Conservation (phyloP, 2,329 filamentous ascomycete species). For the Venturia carpophila region DNA sequence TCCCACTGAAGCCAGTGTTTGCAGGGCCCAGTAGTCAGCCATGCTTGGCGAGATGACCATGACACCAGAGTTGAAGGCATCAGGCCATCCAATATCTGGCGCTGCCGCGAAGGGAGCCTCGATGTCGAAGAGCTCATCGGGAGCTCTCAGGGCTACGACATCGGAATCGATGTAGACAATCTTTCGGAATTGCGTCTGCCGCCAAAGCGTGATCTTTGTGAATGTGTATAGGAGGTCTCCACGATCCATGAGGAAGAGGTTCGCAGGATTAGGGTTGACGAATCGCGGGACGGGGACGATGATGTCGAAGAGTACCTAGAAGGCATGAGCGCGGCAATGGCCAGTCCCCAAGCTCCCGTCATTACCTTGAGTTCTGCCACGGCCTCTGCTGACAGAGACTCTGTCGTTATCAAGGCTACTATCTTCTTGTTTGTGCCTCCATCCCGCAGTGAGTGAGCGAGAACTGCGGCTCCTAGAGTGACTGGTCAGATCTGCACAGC, state of each 20-base stretch:
- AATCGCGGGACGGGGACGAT: conserved; percentile 78
- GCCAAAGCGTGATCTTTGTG: conserved; percentile 95
- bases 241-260: conserved; percentile 86
- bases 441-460: conserved; percentile 92
- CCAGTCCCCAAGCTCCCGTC: neutral
- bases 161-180: conserved; percentile 95
- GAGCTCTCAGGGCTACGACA: conserved; percentile 79
- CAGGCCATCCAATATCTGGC: conserved; percentile 95
- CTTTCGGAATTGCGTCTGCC: conserved; percentile 77
- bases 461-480: conserved; percentile 70
- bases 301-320: conserved; percentile 74
- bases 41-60: conserved; percentile 84
- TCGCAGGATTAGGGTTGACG: conserved; percentile 66
- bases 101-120: conserved; percentile 60
- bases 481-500: conserved; percentile 19
- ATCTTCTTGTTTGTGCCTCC: conserved; percentile 78
- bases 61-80: conserved; percentile 95
- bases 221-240: conserved; percentile 86
- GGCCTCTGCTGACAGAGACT: conserved; percentile 66
- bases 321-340: conserved; percentile 18
- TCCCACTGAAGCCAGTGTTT: conserved; percentile 73
- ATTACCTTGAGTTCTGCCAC: conserved; percentile 70
- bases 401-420: conserved; percentile 73
- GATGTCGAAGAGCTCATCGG: conserved; percentile 81
- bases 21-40: conserved; percentile 78